Evolutionary conservation across 2,329 filamentous ascomycete genomes (phyloP).

Genomic region (Seiridium cupressi): DNA sequence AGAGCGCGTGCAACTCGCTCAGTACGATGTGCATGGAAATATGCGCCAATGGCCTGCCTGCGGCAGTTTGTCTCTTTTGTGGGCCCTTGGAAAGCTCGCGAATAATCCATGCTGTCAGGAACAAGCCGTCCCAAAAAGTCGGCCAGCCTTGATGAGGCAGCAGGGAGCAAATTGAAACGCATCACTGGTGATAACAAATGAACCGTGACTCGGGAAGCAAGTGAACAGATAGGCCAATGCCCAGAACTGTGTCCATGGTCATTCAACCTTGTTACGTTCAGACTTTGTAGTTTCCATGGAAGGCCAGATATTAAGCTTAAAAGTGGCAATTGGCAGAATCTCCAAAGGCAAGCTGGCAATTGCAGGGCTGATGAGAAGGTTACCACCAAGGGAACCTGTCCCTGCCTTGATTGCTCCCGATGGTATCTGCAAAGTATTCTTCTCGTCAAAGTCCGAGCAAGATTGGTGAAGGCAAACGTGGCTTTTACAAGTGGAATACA

Average conservation of each 20-base stretch:
- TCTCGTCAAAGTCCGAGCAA: neutral
- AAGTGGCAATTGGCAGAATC: neutral
- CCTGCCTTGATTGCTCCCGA: neutral
- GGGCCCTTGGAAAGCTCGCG: constrained; percentile 1
- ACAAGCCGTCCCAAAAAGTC: neutral
- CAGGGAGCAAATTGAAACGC: neutral
- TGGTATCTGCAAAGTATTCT: neutral
- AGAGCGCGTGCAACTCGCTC: neutral
- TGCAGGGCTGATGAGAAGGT: constrained; percentile 2
- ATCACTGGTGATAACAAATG: neutral
- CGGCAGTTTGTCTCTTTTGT: neutral
- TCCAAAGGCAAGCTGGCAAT: constrained; percentile 3
- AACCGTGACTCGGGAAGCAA: no score
- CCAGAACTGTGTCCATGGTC: neutral
- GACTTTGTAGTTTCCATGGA: neutral
- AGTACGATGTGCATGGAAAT: neutral
- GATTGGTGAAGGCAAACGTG: neutral
- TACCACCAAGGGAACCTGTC: neutral
- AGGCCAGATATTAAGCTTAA: neutral
- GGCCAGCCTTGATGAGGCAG: neutral
- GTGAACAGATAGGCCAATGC: neutral
- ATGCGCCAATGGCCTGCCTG: neutral
- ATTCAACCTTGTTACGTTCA: neutral
- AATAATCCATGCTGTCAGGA: constrained; percentile 1
- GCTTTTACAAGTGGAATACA: neutral